Evolutionary conservation across 768 basidiomycete genomes (phyloP).

Genomic region (Suillus tomentosus): DNA sequence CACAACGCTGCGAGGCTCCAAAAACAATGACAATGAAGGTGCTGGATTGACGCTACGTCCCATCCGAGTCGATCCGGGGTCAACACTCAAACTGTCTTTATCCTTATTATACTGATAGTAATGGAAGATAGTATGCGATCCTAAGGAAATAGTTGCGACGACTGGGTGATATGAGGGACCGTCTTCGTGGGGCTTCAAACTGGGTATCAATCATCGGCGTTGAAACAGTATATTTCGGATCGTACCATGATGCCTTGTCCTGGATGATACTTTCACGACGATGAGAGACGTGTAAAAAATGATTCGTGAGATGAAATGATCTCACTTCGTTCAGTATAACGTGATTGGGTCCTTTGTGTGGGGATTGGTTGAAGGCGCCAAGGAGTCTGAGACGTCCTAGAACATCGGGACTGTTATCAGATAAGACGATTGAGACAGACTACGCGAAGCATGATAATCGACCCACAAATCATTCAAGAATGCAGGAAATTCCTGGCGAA

Average conservation of each 20-base stretch:
- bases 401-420: slow-evolving; percentile 68
- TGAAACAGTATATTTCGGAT: slow-evolving; percentile 18
- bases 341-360: slow-evolving; percentile 80
- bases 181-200: slow-evolving; percentile 83
- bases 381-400: slow-evolving; percentile 67
- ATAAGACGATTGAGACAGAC: slow-evolving; percentile 12
- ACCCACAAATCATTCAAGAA: slow-evolving; percentile 72
- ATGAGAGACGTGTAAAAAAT: slow-evolving; percentile 19
- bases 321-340: slow-evolving; percentile 84
- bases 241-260: slow-evolving; percentile 93
- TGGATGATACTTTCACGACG: slow-evolving; percentile 62
- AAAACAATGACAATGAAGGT: slow-evolving; percentile 70
- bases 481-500: slow-evolving; percentile 68
- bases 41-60: slow-evolving; percentile 62
- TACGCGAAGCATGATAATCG: slow-evolving; percentile 10
- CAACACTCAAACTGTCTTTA: slow-evolving; percentile 20
- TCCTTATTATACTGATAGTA: slow-evolving; percentile 71
- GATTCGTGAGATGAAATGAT: slow-evolving; percentile 10
- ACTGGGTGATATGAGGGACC: slow-evolving; percentile 86
- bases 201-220: slow-evolving; percentile 6
- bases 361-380: slow-evolving; percentile 61
- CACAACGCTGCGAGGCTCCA: slow-evolving; percentile 86
- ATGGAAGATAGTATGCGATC: slow-evolving; percentile 81
- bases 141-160: slow-evolving; percentile 89
- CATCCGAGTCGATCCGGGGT: slow-evolving; percentile 20